These are phyloP conservation scores for Wickerhamiella sorbophila DNA, from an alignment of 805 yeast species.

Conservation along the genomic window DNA sequence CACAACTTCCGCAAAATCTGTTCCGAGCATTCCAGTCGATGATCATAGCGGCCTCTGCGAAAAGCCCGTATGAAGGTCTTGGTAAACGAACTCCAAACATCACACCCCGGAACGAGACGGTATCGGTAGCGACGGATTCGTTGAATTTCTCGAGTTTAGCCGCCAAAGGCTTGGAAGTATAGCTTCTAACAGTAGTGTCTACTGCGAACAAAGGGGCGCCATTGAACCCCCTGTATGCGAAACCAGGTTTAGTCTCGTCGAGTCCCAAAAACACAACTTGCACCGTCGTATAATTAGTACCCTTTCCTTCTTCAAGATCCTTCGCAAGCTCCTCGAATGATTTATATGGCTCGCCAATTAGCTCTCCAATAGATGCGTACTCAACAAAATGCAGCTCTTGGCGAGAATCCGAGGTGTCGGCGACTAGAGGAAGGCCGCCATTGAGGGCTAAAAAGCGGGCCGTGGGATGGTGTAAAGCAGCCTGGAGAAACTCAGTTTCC, in stretches of 20 bases:
- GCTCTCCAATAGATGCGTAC: slow-evolving; percentile 22
- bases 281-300: slow-evolving; percentile 21
- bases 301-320: slow-evolving; percentile 25
- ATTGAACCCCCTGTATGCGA: slow-evolving; percentile 14
- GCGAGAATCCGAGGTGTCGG: slow-evolving; percentile 6
- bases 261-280: slow-evolving; percentile 36
- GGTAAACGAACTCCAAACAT: slow-evolving; percentile 10
- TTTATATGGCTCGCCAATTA: slow-evolving; percentile 26
- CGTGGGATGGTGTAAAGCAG: slow-evolving; percentile 32
- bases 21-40: slow-evolving; percentile 72
- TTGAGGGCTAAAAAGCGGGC: slow-evolving; percentile 37
- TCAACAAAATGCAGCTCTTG: slow-evolving; percentile 23
- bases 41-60: slow-evolving; percentile 71
- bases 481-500: slow-evolving; percentile 36
- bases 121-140: slow-evolving; percentile 6
- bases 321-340: slow-evolving; percentile 20
- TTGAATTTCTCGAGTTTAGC: slow-evolving; percentile 9
- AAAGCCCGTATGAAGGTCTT: slow-evolving; percentile 42
- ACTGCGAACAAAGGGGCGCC: slow-evolving; percentile 31
- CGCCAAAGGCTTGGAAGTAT: slow-evolving; percentile 13
- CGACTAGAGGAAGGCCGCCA: slow-evolving; percentile 19
- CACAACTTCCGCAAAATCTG: slow-evolving; percentile 79
- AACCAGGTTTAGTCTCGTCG: slow-evolving; percentile 26
- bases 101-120: slow-evolving; percentile 8
- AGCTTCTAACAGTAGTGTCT: slow-evolving; percentile 14